Percentiles rank a stretch among this genome's conserved stretches.
These are phyloP conservation scores for Aphanomyces euteiches DNA, from an alignment of 352 stramenopile genomes.

Conservation along the genomic window DNA sequence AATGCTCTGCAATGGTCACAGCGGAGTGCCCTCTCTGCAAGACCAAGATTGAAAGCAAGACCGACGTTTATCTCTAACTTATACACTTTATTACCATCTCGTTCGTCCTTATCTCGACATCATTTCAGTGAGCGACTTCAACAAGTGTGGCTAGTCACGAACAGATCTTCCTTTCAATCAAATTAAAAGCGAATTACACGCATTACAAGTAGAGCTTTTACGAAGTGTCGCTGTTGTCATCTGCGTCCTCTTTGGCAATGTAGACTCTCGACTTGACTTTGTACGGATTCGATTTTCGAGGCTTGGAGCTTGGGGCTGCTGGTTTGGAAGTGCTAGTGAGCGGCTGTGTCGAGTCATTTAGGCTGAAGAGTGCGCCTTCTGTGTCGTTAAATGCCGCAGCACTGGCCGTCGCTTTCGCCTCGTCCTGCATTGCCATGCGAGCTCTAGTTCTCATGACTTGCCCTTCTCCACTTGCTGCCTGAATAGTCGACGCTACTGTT, in stretches of 20 bases:
- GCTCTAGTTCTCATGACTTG: not conserved
- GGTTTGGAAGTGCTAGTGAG: not conserved
- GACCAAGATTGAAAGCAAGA: constrained; percentile 57
- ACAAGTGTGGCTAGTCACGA: not conserved
- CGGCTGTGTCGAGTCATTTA: not conserved
- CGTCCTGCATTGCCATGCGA: not conserved
- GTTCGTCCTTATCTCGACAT: not conserved
- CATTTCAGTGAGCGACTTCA: not conserved
- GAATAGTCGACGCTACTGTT: no score
- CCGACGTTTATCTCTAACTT: constrained; percentile 25
- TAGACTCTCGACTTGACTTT: not conserved
- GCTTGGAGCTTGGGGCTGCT: not conserved
- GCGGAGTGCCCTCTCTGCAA: constrained; percentile 79
- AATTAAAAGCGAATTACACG: no score
- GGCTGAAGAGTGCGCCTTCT: constrained; percentile 1
- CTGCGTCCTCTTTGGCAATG: not conserved
- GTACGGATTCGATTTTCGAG: not conserved
- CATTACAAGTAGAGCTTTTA: not conserved
- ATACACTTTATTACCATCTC: not conserved
- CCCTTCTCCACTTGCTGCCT: not conserved
- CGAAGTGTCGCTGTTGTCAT: not conserved
- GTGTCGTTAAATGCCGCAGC: not conserved
- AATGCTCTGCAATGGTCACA: constrained; percentile 65
- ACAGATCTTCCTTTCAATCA: no score
- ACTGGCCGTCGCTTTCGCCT: not conserved